Percentiles rank a stretch among this genome's conserved stretches.
Conservation (phyloP, 75 land plant species). For the Cunninghamia lanceolata region DNA sequence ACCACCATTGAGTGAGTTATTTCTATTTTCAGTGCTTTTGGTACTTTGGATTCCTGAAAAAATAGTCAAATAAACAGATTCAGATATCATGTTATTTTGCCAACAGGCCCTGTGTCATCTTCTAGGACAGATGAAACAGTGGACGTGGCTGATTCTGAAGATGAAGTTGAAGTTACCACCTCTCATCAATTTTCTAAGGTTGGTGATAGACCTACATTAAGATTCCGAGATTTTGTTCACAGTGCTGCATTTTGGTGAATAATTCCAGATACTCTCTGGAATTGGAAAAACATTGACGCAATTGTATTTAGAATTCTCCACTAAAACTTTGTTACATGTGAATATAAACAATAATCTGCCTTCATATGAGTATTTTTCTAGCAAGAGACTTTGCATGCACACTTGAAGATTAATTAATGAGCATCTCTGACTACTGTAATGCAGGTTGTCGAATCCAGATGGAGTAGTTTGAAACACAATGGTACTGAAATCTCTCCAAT, state of each 20-base stretch:
- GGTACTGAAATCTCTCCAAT: not conserved
- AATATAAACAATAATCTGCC: not conserved
- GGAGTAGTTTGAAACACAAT: not conserved
- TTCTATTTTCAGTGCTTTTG: not conserved
- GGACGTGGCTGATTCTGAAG: constrained; percentile 69
- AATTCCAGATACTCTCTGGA: too few relatives aligned
- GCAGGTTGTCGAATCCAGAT: not conserved
- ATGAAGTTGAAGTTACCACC: constrained; percentile 40
- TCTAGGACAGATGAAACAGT: constrained; percentile 68
- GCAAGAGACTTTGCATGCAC: not conserved
- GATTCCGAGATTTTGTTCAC: too few relatives aligned
- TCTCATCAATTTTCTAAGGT: constrained; percentile 14
- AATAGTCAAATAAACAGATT: not conserved
- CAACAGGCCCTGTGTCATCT: constrained; percentile 52
- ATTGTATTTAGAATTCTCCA: too few relatives aligned
- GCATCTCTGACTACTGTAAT: not conserved
- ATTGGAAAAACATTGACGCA: too few relatives aligned
- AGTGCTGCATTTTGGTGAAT: too few relatives aligned
- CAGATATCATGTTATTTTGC: not conserved
- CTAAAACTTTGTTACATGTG: not conserved
- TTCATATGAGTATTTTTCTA: not conserved
- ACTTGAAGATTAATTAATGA: constrained; percentile 2
- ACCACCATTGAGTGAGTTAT: constrained; percentile 52
- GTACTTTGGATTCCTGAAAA: not conserved
- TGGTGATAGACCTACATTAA: not conserved